Evolutionary conservation across 306 rosid genomes (phyloP).

Genomic region (Cicer judaicum): DNA sequence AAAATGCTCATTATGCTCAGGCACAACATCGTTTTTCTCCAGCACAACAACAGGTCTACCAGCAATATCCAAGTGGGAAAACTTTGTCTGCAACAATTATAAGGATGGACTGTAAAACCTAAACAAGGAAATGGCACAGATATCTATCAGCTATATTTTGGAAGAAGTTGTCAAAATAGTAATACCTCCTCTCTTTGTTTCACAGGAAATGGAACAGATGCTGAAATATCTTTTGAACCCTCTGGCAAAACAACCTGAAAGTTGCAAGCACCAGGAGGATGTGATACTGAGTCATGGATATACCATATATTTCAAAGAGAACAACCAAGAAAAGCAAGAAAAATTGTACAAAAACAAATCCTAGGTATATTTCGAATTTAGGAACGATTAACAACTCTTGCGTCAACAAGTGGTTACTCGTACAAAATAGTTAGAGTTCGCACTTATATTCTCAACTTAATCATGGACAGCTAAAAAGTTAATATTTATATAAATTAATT

Average conservation of each 20-base stretch:
- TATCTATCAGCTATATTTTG: conserved; percentile 7
- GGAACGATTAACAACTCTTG: conserved; percentile 13
- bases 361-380: neutral
- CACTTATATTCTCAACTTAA: conserved; percentile 20
- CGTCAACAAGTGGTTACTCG: conserved; percentile 5
- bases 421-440: conserved; percentile 19
- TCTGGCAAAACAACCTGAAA: conserved; percentile 97
- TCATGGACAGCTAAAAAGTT: conserved; percentile 12
- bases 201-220: conserved; percentile 75
- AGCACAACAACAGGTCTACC: conserved; percentile 95
- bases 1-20: conserved; percentile 90
- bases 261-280: conserved; percentile 42
- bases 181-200: conserved; percentile 83
- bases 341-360: neutral
- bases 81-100: conserved; percentile 72
- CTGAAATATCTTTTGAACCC: conserved; percentile 82
- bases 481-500: conserved; percentile 28
- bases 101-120: conserved; percentile 36
- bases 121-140: conserved; percentile 38
- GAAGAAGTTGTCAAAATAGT: conserved; percentile 14
- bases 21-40: conserved; percentile 85
- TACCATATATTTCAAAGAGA: conserved; percentile 10
- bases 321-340: conserved; percentile 23
- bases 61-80: conserved; percentile 90
- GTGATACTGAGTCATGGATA: conserved; percentile 34